Conservation (phyloP, 192 early-diverging fungal species). For the Linnemannia zychae region DNA sequence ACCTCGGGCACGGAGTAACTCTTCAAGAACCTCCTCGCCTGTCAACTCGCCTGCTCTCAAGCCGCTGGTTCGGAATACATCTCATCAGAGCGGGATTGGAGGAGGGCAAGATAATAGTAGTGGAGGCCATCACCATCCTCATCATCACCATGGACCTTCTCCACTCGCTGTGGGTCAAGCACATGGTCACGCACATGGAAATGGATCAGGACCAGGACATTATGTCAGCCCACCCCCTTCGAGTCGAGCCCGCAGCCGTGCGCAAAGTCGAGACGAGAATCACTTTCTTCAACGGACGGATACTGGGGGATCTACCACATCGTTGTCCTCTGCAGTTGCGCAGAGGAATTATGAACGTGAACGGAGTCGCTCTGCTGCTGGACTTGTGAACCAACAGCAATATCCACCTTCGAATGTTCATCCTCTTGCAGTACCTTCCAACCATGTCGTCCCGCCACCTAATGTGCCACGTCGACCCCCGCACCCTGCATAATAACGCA, state of each 20-base stretch:
- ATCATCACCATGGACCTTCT: constrained; percentile 34
- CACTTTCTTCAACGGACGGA: constrained; percentile 4
- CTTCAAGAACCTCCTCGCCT: constrained; percentile 34
- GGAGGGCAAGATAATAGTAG: background rate
- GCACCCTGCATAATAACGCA: background rate
- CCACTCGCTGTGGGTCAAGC: constrained; percentile 28
- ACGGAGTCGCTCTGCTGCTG: constrained; percentile 15
- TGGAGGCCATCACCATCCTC: constrained; percentile 6
- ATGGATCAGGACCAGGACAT: background rate
- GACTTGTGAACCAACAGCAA: background rate
- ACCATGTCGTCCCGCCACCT: background rate
- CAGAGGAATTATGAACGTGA: constrained; percentile 14
- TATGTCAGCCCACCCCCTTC: constrained; percentile 27
- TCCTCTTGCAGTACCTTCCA: background rate
- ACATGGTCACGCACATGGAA: background rate
- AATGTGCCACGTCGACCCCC: background rate
- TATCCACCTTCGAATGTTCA: background rate
- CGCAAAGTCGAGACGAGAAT: constrained; percentile 38
- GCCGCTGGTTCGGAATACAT: constrained; percentile 4
- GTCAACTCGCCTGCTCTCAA: constrained; percentile 19
- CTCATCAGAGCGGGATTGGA: constrained; percentile 6
- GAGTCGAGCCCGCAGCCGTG: constrained; percentile 35
- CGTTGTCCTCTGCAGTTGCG: background rate
- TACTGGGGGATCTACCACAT: background rate
- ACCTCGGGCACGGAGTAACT: constrained; percentile 27